These are phyloP conservation scores for Goniomonas avonlea DNA, from an alignment of 78 protist species.

Conservation along the genomic window DNA sequence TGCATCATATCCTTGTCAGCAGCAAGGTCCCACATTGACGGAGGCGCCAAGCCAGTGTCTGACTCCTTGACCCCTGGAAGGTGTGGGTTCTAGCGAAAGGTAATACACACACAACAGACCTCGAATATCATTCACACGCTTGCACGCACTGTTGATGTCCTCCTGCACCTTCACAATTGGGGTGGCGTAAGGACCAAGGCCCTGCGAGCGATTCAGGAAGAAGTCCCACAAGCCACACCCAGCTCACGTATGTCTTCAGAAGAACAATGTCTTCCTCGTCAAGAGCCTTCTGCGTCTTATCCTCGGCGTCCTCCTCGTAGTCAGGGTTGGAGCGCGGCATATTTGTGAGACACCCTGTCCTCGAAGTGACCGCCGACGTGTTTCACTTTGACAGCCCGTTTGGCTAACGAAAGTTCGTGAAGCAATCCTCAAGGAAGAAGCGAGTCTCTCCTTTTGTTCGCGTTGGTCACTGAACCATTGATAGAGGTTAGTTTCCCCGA, in stretches of 20 bases:
- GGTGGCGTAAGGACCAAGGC: constrained; percentile 78
- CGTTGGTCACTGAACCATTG: too few relatives aligned
- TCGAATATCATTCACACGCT: constrained; percentile 39
- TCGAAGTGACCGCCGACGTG: too few relatives aligned
- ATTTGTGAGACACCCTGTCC: too few relatives aligned
- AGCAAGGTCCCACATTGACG: constrained; percentile 91
- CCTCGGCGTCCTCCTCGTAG: constrained; percentile 31
- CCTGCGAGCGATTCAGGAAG: constrained; percentile 29
- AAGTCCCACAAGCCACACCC: not conserved
- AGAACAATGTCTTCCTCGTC: constrained; percentile 93
- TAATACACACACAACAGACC: not conserved
- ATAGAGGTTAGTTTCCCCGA: too few relatives aligned
- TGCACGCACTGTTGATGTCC: constrained; percentile 60
- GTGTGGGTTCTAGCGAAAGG: not conserved
- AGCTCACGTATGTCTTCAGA: constrained; percentile 72
- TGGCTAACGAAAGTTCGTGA: too few relatives aligned
- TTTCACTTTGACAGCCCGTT: too few relatives aligned
- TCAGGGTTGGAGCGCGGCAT: too few relatives aligned
- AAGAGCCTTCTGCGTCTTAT: constrained; percentile 59
- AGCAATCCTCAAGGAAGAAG: not conserved
- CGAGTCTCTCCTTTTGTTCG: not conserved
- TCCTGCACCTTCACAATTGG: constrained; percentile 61
- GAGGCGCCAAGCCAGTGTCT: constrained; percentile 97
- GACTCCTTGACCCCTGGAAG: constrained; percentile 92
- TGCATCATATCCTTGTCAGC: constrained; percentile 83